A percentile compares a stretch with the other conserved stretches of the same genome.
phyloP scores from a whole-genome alignment of 768 basidiomycete genomes.

The Mycena epipterygia region DNA sequence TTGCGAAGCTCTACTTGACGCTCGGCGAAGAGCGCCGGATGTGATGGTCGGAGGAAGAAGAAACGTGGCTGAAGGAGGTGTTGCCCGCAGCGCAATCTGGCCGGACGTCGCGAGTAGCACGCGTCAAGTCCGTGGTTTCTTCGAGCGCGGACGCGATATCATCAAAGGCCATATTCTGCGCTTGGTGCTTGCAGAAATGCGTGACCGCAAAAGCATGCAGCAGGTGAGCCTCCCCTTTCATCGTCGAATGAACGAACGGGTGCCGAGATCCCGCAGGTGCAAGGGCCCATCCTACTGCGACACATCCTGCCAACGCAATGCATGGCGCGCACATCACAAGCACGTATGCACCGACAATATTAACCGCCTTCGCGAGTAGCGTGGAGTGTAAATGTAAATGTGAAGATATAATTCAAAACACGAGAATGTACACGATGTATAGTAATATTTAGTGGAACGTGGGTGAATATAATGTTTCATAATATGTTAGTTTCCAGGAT shows the following conservation, averaged over 20 bases:
- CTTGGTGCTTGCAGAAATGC: constrained; percentile 17
- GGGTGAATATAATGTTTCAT: constrained; percentile 12
- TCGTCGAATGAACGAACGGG: neutral
- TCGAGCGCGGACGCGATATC: neutral
- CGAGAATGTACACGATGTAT: neutral
- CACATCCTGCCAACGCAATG: constrained; percentile 3
- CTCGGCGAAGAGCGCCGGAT: constrained; percentile 15
- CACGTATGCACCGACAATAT: constrained; percentile 22
- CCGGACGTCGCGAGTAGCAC: neutral
- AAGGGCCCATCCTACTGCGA: constrained; percentile 19
- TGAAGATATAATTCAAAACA: neutral
- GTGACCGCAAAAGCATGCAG: constrained; percentile 14
- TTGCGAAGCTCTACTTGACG: neutral
- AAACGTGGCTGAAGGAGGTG: constrained; percentile 15
- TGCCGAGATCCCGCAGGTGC: neutral
- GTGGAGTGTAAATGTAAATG: neutral
- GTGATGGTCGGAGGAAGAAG: constrained; percentile 11
- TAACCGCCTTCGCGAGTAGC: constrained; percentile 11
- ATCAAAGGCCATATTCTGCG: constrained; percentile 8
- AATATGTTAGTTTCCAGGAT: constrained; percentile 1
- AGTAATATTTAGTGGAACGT: constrained; percentile 20
- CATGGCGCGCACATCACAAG: constrained; percentile 20
- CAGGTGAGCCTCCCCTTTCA: neutral
- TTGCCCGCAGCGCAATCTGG: neutral
- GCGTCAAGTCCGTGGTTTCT: constrained; percentile 5